Evolutionary conservation across 495 filamentous ascomycete species (phyloP), one percentile per base, ranked within the genome.

Genomic region (Aspergillus bertholletiae): DNA sequence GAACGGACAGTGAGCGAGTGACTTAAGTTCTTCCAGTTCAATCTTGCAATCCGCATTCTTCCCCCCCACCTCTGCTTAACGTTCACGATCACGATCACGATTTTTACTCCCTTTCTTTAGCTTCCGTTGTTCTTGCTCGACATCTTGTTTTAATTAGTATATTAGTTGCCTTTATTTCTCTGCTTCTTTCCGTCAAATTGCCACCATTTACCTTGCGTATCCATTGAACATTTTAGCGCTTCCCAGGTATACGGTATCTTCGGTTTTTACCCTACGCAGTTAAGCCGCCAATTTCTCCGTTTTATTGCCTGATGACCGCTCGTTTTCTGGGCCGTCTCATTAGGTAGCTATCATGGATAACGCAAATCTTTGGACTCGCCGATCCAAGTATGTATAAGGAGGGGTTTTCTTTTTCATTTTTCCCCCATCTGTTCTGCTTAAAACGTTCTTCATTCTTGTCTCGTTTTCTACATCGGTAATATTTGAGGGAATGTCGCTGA

Each of bases 361-460:
- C 67, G 82, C 80, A 71, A 82, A 80, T 62, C 72, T 96, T 83
- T 96, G 92, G 92, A 90, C 86, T 80, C 88, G 92, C 70, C 88
- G 92, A 72, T 84, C 88, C 68, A 95, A 92, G 90, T 96, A 82
- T 75, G 88, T 65, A 18, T 49, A 17, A n/a, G n/a, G n/a, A n/a
- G n/a, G 51, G 32, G 1, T 12, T 43, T 22, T 32, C 52, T 60
- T 56, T 24, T 46, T 27, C 46, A 54, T 55, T 60, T 52, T 59
- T 55, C n/a, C n/a, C n/a, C n/a, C n/a, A n/a, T n/a, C n/a, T n/a
- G n/a, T n/a, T n/a, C n/a, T n/a, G n/a, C n/a, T n/a, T n/a, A n/a
- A n/a, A n/a, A n/a, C n/a, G n/a, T 54, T 59, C 26, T 50, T 50
- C 12, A 28, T 43, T 28, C 35, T 21, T 46, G 17, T 45, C 15